Conservation (phyloP, 2,329 filamentous ascomycete genomes). For the Penicillium expansum region DNA sequence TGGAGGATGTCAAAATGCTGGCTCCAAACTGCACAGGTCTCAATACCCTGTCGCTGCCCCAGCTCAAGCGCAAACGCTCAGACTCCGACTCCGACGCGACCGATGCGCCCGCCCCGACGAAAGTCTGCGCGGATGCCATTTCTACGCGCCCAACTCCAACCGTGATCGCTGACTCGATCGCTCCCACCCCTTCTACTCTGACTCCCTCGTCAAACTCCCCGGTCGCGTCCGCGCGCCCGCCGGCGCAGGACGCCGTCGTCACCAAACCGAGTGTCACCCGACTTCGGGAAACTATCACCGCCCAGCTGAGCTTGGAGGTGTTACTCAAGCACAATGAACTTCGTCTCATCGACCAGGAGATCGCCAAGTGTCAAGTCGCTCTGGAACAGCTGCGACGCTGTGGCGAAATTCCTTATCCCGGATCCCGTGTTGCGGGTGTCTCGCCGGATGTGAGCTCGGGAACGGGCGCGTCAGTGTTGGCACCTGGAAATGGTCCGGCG, state of each 20-base stretch:
- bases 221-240: constrained; percentile 15
- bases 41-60: constrained; percentile 37
- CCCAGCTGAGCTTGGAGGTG: constrained; percentile 88
- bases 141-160: constrained; percentile 9
- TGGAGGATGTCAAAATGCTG: constrained; percentile 46
- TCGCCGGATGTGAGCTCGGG: constrained; percentile 70
- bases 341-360: constrained; percentile 89
- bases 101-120: constrained; percentile 32
- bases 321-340: constrained; percentile 92
- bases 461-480: constrained; percentile 66
- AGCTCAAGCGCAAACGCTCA: constrained; percentile 59
- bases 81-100: constrained; percentile 51
- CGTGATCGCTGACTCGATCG: constrained; percentile 4
- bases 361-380: constrained; percentile 91
- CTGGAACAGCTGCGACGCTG: constrained; percentile 92
- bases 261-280: constrained; percentile 40
- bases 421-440: constrained; percentile 57
- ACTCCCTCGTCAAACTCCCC: constrained; percentile 10
- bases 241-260: constrained; percentile 20
- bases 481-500: constrained; percentile 60
- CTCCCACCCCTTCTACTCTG: constrained; percentile 4
- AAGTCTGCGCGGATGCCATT: constrained; percentile 31
- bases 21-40: constrained; percentile 34
- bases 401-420: constrained; percentile 85
- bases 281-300: constrained; percentile 71